A percentile compares a stretch with the other conserved stretches of the same genome.
These are phyloP conservation scores for Lactuca saligna DNA, from an alignment of 129 eudicot species.

Conservation along the genomic window DNA sequence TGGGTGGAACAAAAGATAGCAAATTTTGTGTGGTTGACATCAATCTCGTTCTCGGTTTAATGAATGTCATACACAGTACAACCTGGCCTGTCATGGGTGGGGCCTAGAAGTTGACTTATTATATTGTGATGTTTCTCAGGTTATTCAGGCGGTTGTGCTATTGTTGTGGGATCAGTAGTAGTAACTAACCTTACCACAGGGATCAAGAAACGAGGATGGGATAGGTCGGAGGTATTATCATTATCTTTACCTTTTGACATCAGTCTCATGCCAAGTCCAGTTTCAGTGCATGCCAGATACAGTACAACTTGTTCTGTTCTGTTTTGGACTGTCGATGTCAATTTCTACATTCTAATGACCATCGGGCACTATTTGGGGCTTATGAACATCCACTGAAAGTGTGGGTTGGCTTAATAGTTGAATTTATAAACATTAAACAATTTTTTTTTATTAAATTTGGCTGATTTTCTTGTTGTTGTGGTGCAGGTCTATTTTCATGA, in stretches of 20 bases:
- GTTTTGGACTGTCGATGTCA: background rate
- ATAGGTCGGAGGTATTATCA: slow-evolving; percentile 69
- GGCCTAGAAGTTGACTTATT: background rate
- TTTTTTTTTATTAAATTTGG: slow-evolving; percentile 5
- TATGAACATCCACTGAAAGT: background rate
- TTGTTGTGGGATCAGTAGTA: slow-evolving; percentile 86
- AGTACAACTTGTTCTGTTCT: background rate
- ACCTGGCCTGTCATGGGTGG: background rate
- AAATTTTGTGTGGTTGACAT: background rate
- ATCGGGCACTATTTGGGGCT: background rate
- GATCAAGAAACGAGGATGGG: slow-evolving; percentile 71
- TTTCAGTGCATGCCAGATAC: background rate
- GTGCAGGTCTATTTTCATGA: slow-evolving; percentile 90
- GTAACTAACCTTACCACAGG: slow-evolving; percentile 78
- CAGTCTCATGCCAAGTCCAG: too few relatives aligned
- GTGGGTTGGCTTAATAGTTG: too few relatives aligned
- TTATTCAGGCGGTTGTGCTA: slow-evolving; percentile 81
- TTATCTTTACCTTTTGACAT: background rate
- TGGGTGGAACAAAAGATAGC: background rate
- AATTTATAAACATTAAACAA: background rate
- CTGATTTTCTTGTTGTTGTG: slow-evolving; percentile 4
- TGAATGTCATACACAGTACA: background rate
- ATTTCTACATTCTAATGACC: background rate
- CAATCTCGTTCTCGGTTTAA: background rate
- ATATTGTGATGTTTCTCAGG: slow-evolving; percentile 36